phyloP scores from a whole-genome alignment of 2,329 filamentous ascomycete species.

The Talaromyces pinophilus region DNA sequence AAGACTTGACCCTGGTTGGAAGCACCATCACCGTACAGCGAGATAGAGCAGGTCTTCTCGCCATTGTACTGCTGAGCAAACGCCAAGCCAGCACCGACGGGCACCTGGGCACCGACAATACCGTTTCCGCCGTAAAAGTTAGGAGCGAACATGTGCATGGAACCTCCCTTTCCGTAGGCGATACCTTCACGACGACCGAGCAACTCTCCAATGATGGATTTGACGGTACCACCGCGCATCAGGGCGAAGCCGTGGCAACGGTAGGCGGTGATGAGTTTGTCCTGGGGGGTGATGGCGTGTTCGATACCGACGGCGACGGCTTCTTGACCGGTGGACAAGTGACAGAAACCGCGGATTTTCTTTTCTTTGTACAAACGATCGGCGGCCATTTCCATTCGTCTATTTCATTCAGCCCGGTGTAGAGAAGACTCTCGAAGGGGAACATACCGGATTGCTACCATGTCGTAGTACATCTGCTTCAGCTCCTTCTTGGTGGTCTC shows the following conservation, averaged over 20 bases:
- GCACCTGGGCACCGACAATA: conserved; percentile 98
- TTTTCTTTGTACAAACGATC: conserved; percentile 99
- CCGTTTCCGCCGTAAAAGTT: conserved; percentile 99
- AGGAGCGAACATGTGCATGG: conserved; percentile 99
- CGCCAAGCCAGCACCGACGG: conserved; percentile 91
- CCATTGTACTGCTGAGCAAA: conserved; percentile 95
- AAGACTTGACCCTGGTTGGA: conserved; percentile 99
- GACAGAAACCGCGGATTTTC: conserved; percentile 99
- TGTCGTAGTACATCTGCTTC: conserved; percentile 98
- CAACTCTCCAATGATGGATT: conserved; percentile 93
- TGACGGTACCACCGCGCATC: conserved; percentile 89
- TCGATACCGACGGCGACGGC: conserved; percentile 96
- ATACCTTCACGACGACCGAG: conserved; percentile 95
- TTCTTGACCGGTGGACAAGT: conserved; percentile 96
- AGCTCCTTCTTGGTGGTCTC: conserved; percentile 96
- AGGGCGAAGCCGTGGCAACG: conserved; percentile 97
- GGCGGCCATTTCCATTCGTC: conserved; percentile 99
- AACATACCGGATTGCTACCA: conserved; percentile 86
- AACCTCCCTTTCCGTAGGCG: conserved; percentile 97
- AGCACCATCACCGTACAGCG: conserved; percentile 96
- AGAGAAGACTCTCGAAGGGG: not conserved
- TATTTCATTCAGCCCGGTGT: conserved; percentile 42
- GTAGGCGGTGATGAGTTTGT: conserved; percentile 97
- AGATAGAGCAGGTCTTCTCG: conserved; percentile 81
- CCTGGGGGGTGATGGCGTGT: conserved; percentile 85